Base-by-base conservation (phyloP, 352 stramenopile genomes). In the Peronosclerospora sorghi region DNA sequence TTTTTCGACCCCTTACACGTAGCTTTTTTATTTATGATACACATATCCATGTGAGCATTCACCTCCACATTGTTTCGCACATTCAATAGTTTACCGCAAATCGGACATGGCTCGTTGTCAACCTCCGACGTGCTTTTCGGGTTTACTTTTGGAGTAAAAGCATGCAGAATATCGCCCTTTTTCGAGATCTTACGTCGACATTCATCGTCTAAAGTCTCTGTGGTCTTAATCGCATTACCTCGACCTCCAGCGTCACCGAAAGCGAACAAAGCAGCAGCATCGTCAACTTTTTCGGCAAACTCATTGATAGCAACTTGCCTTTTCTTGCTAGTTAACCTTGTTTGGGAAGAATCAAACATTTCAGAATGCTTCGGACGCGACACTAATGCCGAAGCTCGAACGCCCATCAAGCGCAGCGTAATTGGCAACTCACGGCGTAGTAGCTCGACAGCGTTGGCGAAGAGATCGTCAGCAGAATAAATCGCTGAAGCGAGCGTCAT, bases 351-450 rank as follows among this genome's bases (percentile, higher is more conserved):
- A 13, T 45, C 68, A 39, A 26, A 45, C 19, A 27, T 36, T 8
- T 8, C 27, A n/a, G n/a, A n/a, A n/a, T n/a, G n/a, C 12, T 29
- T 17, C 45, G 53, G 37, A 39, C 61, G 45, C 20, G 51, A 21
- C 32, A 82, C 61, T 1, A 86, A 55, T 8, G 59, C 37, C 0
- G 76, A 71, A 18, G 64, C 76, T 15, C 73, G 73, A 6, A 86
- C 66, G 3, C 76, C 76, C 54, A 88, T 68, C 6, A 88, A 49
- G 6, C 76, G 68, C 28, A 86, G 51, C 13, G 54, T 75, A n/a
- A 88, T 59, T 7, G 76, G 76, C 37, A 86, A 29, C 27, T 88
- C 73, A 41, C 78, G 78, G 8, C 60, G 54, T 23, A 88, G 29
- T 13, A 86, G 27, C 48, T 79, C 62, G 2, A 74, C 51, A 14